Evolutionary conservation across 1,284 basidiomycete species (phyloP), one percentile per base, ranked within the genome.

Genomic region (Kwoniella shivajii): DNA sequence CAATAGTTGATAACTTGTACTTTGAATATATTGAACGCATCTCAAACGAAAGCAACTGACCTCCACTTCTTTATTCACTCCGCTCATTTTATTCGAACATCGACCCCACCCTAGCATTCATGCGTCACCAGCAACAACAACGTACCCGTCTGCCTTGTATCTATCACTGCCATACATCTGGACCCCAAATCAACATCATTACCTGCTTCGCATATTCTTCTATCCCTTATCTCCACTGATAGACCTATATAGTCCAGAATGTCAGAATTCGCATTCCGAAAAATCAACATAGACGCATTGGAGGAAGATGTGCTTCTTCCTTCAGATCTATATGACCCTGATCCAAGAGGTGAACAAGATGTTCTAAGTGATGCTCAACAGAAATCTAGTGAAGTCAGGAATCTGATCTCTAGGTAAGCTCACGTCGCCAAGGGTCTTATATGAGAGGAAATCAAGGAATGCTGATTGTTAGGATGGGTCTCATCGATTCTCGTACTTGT

Each of bases 301-400:
- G 95, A 98, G 72, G 94, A 97, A 76, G 95, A 98, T 69, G 84
- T 87, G 16, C 80, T 98, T 14, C 83, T 86, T 44, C 89, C 93
- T 58, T 84, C 84, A 30, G 92, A 97, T 69, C 84, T 98, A 33
- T 92, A 89, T 73, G 88, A 91, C 48, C 84, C 89, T 2, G 93
- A 97, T 74, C 88, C 90, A 13, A 84, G 92, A 56, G 85, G 87
- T 50, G 86, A 91, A 0, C 80, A 84, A 0, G 86, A 89, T 64
- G 86, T 89, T 27, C 75, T 90, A 44, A 82, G 81, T 39, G 89
- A 94, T 57, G 87, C 90, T 16, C 88, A 87, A 73, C 82, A 85
- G 65, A 88, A 89, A 72, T 85, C 86, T 58, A 78, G 77, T 24
- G 83, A 88, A 56, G 91, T 93, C 26, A 83, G 93, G 63, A 83